Evolutionary conservation across 805 yeast genomes (phyloP).

Genomic region (Hanseniaspora thailandica): DNA sequence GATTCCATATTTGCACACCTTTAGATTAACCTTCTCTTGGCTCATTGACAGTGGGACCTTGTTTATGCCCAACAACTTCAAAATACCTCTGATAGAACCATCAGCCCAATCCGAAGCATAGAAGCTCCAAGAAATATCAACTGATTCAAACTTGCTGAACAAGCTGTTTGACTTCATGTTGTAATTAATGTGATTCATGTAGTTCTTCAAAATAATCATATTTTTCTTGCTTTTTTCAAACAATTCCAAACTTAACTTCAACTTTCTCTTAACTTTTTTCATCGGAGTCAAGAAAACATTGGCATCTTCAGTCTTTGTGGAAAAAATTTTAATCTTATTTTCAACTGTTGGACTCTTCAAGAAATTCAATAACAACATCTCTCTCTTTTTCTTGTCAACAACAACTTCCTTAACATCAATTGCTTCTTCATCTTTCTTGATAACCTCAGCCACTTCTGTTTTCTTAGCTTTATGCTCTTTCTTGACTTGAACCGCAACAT

Average conservation of each 20-base stretch:
- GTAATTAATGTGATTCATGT: slow-evolving; percentile 7
- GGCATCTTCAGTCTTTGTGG: not conserved
- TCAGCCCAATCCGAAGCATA: slow-evolving; percentile 3
- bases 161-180: not conserved
- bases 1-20: slow-evolving; percentile 1
- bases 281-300: slow-evolving; percentile 5
- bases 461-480: slow-evolving; percentile 35
- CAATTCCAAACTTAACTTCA: not conserved
- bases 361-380: slow-evolving; percentile 16
- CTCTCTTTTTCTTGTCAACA: slow-evolving; percentile 31
- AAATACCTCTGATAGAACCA: not conserved
- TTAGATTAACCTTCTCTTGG: slow-evolving; percentile 1
- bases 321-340: not conserved
- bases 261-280: slow-evolving; percentile 9
- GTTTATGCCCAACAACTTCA: slow-evolving; percentile 15
- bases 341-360: not conserved
- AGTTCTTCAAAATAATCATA: not conserved
- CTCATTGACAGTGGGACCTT: slow-evolving; percentile 22
- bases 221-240: not conserved
- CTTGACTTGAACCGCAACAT: slow-evolving; percentile 27
- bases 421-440: slow-evolving; percentile 25
- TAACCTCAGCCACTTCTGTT: slow-evolving; percentile 28
- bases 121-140: slow-evolving; percentile 3
- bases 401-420: slow-evolving; percentile 31
- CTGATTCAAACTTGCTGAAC: not conserved